Conservation (phyloP, 1,284 basidiomycete genomes). For the Chiua sp. region DNA sequence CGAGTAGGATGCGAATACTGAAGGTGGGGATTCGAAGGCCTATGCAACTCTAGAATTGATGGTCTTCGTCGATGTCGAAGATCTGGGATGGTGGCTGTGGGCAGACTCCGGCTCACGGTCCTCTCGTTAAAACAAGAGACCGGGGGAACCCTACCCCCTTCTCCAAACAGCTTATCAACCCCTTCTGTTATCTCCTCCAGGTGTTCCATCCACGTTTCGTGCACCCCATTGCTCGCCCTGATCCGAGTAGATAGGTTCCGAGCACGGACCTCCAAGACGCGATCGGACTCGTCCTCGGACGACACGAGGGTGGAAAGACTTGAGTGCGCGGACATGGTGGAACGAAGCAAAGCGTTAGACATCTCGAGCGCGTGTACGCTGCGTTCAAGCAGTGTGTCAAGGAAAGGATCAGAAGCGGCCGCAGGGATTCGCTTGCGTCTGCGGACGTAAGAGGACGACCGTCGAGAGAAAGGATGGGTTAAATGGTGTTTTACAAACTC, state of each 20-base stretch:
- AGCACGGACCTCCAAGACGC: conserved; percentile 49
- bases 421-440: conserved; percentile 26
- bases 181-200: conserved; percentile 66
- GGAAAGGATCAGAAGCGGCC: conserved; percentile 46
- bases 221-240: conserved; percentile 45
- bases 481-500: conserved; percentile 38
- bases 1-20: conserved; percentile 56
- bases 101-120: conserved; percentile 59
- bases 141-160: conserved; percentile 16
- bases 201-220: conserved; percentile 67
- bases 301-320: conserved; percentile 56
- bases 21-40: conserved; percentile 43
- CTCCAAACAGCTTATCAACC: conserved; percentile 59
- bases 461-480: conserved; percentile 21
- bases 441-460: conserved; percentile 18
- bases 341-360: conserved; percentile 77
- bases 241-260: conserved; percentile 58
- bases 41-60: conserved; percentile 51
- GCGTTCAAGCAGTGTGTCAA: conserved; percentile 78
- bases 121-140: conserved; percentile 27
- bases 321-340: conserved; percentile 71
- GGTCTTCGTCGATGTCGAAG: conserved; percentile 47
- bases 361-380: conserved; percentile 84
- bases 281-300: conserved; percentile 44
- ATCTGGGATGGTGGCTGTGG: conserved; percentile 41